Conservation (phyloP, 2,329 filamentous ascomycete genomes). For the Ilyonectria mors-panacis region DNA sequence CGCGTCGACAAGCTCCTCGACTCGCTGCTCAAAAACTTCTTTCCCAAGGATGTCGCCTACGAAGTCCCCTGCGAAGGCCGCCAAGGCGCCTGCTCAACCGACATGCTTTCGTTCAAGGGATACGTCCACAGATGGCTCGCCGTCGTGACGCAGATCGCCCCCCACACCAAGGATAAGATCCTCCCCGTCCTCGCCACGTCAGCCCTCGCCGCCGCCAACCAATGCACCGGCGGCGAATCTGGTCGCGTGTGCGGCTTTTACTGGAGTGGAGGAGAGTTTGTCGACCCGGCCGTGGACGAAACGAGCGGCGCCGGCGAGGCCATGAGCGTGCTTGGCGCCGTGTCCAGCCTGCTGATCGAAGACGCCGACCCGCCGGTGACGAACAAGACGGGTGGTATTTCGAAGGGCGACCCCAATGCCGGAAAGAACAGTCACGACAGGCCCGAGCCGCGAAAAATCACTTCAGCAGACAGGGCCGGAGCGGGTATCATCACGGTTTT, state of each 20-base stretch:
- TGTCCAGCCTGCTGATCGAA: slow-evolving; percentile 65
- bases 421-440: slow-evolving; percentile 54
- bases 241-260: slow-evolving; percentile 75
- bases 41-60: slow-evolving; percentile 71
- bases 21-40: slow-evolving; percentile 65
- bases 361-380: slow-evolving; percentile 60
- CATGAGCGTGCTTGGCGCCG: slow-evolving; percentile 70
- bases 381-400: slow-evolving; percentile 66
- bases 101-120: slow-evolving; percentile 82
- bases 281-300: slow-evolving; percentile 65
- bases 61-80: slow-evolving; percentile 76
- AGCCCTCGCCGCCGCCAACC: slow-evolving; percentile 70
- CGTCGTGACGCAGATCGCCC: slow-evolving; percentile 73
- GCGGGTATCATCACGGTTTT: slow-evolving; percentile 65
- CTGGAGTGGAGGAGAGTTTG: slow-evolving; percentile 67
- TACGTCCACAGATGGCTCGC: slow-evolving; percentile 78
- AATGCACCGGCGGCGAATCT: slow-evolving; percentile 73
- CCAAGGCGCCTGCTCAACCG: slow-evolving; percentile 73
- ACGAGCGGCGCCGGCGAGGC: slow-evolving; percentile 72
- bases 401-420: slow-evolving; percentile 58
- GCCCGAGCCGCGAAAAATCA: slow-evolving; percentile 53
- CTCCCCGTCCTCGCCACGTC: slow-evolving; percentile 71
- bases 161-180: slow-evolving; percentile 69
- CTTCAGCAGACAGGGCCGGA: slow-evolving; percentile 62
- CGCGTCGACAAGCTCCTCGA: slow-evolving; percentile 70